These are phyloP conservation scores for Fragilaria radians DNA, from an alignment of 108 stramenopile genomes.

Conservation along the genomic window DNA sequence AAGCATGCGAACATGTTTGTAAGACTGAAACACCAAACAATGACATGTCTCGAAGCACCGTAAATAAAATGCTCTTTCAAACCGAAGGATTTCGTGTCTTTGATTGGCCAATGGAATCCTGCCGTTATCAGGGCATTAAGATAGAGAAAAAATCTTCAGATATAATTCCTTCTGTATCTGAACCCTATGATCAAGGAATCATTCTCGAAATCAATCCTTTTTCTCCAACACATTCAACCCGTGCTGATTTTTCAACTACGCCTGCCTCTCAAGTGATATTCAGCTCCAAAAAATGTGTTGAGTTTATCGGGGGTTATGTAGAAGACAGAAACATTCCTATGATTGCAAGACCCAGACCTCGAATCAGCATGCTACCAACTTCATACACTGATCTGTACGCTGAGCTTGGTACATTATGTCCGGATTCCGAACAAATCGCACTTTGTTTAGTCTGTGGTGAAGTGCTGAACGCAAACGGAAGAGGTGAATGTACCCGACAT, in stretches of 20 bases:
- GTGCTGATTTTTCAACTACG: neutral
- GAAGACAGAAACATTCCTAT: neutral
- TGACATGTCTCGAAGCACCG: constrained; percentile 7
- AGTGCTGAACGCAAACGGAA: constrained; percentile 78
- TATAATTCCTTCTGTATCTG: too few species aligned
- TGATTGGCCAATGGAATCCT: constrained; percentile 58
- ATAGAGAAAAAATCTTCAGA: too few species aligned
- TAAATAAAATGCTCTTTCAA: constrained; percentile 18
- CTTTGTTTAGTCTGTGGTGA: constrained; percentile 84
- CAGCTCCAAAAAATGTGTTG: constrained; percentile 40
- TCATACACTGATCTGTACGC: constrained; percentile 87
- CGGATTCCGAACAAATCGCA: constrained; percentile 75
- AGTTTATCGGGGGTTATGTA: constrained; percentile 40
- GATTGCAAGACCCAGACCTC: constrained; percentile 18
- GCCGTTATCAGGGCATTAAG: too few species aligned
- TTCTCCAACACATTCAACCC: neutral
- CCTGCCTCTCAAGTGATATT: constrained; percentile 27
- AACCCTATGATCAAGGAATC: too few species aligned
- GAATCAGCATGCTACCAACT: constrained; percentile 55
- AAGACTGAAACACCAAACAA: constrained; percentile 8
- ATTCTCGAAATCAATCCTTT: too few species aligned
- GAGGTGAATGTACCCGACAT: constrained; percentile 86
- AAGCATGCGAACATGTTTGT: constrained; percentile 18
- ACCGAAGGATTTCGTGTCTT: constrained; percentile 47
- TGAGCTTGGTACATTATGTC: constrained; percentile 52